Evolutionary conservation across 73 alveolate species (phyloP), one percentile per base, ranked within the genome.

Genomic region (Paramecium tetraurelia): DNA sequence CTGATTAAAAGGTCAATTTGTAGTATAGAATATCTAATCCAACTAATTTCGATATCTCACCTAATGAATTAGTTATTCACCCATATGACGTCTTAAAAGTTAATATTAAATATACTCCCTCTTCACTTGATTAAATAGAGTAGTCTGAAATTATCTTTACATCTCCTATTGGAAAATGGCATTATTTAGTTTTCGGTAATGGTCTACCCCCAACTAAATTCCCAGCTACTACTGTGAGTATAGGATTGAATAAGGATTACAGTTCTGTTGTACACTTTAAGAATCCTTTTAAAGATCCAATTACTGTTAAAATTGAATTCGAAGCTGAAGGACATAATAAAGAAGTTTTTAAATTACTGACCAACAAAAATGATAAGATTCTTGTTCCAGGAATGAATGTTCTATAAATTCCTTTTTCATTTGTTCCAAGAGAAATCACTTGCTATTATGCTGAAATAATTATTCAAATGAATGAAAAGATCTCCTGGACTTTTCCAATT

Each of bases 181-280:
- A 96, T 87, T 98, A 75, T 92, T 95, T 96, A 89, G 86, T 95
- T 11, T 96, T 96, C 86, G 99, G 99, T 7, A 97, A 92, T 63
- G 99, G 99, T 24, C 83, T 97, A 2, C 99, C 99, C 7, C 99
- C 99, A 9, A 98, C 99, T 38, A 77, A 93, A 46, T 96, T 97
- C 98, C 99, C 98, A 84, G 98, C 99, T 1, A 96, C 97, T 29
- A 96, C 97, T 69, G 98, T 98, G 7, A 72, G 98, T 4, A 97
- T 99, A 12, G 97, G 98, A 10, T 98, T 98, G 2, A 99, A 99
- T 20, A 98, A 98, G 86, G 97, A 95, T 71, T 94, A 98, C 31
- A 96, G 99, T 18, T 96, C 98, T 10, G 98, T 96, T 96, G 86
- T 98, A 27, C 97, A 95, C 58, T 98, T 98, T 93, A 98, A 98